phyloP scores from a whole-genome alignment of 768 basidiomycete species.

The Boletus huronensis region DNA sequence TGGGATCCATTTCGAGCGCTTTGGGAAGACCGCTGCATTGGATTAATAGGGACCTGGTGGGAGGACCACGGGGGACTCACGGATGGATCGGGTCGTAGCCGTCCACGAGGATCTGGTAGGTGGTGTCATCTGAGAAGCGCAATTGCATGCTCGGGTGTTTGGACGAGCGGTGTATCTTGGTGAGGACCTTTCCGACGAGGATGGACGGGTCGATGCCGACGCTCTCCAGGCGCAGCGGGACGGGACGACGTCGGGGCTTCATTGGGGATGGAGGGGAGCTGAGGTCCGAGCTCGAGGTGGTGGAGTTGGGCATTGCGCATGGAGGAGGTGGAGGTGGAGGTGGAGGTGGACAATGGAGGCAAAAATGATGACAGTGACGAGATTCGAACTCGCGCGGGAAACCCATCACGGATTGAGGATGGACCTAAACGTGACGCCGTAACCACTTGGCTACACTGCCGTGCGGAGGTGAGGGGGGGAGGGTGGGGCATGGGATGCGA shows the following conservation, averaged over 20 bases:
- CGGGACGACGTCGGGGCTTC: conserved; percentile 33
- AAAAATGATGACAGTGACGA: conserved; percentile 48
- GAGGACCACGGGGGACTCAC: conserved; percentile 14
- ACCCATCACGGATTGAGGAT: conserved; percentile 49
- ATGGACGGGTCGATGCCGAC: conserved; percentile 39
- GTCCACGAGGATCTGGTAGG: conserved; percentile 54
- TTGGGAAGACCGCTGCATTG: conserved; percentile 49
- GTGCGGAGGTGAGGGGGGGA: not conserved
- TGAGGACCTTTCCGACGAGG: conserved; percentile 45
- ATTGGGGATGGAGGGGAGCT: conserved; percentile 22
- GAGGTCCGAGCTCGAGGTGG: conserved; percentile 1
- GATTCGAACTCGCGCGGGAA: conserved; percentile 59
- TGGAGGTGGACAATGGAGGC: conserved; percentile 12
- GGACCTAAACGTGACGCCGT: conserved; percentile 57
- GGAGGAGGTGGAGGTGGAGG: not conserved
- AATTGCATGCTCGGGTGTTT: conserved; percentile 48
- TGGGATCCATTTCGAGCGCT: conserved; percentile 50
- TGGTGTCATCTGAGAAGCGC: conserved; percentile 41
- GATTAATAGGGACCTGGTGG: not conserved
- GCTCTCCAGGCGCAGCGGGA: conserved; percentile 31
- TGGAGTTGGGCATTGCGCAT: conserved; percentile 9
- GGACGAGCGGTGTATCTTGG: conserved; percentile 37
- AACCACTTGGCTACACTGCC: conserved; percentile 61
- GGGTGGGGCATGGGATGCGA: no score
- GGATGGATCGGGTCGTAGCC: conserved; percentile 56